phyloP scores from a whole-genome alignment of 2,329 filamentous ascomycete genomes.

The Parafenestella ontariensis region DNA sequence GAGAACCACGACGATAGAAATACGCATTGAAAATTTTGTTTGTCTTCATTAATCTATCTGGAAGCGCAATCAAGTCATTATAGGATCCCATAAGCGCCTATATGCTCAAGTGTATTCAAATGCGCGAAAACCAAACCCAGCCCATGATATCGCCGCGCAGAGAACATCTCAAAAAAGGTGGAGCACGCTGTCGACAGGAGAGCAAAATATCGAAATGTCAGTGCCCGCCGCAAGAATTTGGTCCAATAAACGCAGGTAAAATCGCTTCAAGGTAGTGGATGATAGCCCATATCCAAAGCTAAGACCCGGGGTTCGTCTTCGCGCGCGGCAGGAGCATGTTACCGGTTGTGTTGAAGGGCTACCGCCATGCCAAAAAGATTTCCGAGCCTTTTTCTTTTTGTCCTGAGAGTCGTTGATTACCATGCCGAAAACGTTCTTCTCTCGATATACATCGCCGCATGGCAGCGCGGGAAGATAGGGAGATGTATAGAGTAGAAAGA shows the following conservation, averaged over 20 bases:
- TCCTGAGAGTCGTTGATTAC: not conserved
- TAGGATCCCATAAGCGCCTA: not conserved
- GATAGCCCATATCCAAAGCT: not conserved
- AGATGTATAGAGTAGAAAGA: not conserved
- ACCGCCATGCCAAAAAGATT: not conserved
- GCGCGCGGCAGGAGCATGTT: too few relatives aligned
- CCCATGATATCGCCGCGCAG: not conserved
- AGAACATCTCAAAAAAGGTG: not conserved
- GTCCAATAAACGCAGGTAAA: not conserved
- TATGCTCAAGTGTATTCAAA: conserved; percentile 1
- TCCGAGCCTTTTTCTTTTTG: not conserved
- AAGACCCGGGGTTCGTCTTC: not conserved
- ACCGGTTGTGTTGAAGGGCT: not conserved
- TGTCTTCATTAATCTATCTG: not conserved
- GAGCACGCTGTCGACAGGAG: not conserved
- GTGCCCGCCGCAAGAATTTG: not conserved
- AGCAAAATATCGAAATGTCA: not conserved
- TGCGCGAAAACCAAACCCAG: not conserved
- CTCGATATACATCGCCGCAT: not conserved
- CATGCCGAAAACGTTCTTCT: not conserved
- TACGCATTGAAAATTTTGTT: too few relatives aligned
- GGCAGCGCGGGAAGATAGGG: not conserved
- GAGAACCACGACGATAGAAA: too few relatives aligned
- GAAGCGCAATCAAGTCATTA: not conserved
- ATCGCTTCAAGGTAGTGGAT: not conserved